Evolutionary conservation across 23 red algal species (phyloP), one percentile per base, ranked within the genome.

Genomic region (Cyanidioschyzon merolae): DNA sequence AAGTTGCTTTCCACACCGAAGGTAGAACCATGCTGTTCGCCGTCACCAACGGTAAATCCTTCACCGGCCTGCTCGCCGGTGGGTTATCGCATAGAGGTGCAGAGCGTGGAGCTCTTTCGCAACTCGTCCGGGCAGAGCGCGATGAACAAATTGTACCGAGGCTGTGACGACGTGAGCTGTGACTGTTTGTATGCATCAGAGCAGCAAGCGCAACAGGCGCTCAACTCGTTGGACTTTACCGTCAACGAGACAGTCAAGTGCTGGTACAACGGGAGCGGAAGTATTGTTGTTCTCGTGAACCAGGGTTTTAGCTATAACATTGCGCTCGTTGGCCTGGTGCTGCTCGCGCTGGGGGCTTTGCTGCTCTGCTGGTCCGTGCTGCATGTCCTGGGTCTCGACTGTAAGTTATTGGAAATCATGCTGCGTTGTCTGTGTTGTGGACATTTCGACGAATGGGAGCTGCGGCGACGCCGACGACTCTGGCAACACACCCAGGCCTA

Each of bases 311-410:
- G 12, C 7, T 71, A 25, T 7, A 32, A 7, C 7, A 25, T 35
- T 12, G 3, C 63, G 12, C 2, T 32, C 2, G 63, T 25, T 27
- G 63, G 63, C 63, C 21, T 71, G 12, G 63, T 71, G n/a, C 21
- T 35, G 7, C 32, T 71, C 12, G 12, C 63, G 29, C 21, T 71
- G 7, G 63, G 63, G 16, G 12, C 32, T 7, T 3, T 71, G 63
- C 63, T 71, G 63, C 63, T 71, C 63, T 17, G 7, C 63, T 35
- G 21, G 63, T 15, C 63, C n/a, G 63, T 71, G 21, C 30, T 71
- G 63, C 32, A 71, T 71, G 21, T 7, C 63, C 12, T 71, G 12
- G 63, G 29, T 25, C 63, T 71, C 12, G 63, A 71, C 21, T 71
- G 63, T 71, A 35, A 12, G 63, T 3, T 71, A 35, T 32, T 25